Base-by-base conservation (phyloP, 495 filamentous ascomycete genomes). In the Talaromyces thailandensis region DNA sequence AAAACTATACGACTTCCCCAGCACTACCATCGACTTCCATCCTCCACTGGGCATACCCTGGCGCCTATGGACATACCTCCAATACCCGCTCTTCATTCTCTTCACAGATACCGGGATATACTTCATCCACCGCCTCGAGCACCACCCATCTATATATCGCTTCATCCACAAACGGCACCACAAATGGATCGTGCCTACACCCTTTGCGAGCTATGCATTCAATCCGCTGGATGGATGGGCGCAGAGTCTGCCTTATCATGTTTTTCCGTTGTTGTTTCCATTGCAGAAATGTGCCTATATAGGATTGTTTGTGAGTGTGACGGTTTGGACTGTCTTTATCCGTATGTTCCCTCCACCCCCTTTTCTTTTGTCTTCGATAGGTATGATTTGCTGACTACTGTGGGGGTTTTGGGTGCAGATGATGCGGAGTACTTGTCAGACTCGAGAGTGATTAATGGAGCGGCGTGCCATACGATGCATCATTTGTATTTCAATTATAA, bases 131-230 rank as follows among this genome's bases (percentile, higher is more conserved):
- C 86, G 88, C 58, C 82, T 78, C 52, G 79, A 90, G 56, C 88
- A 92, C 75, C 82, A 85, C 69, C 85, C 85, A 6, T 62, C 69
- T 26, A 64, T 90, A 56, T 92, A 92, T 81, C 89, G 86, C 78
- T 68, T 70, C 51, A 79, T 92, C 12, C 88, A 92, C 81, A 92
- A 92, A 81, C 84, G 86, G 40, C 88, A 92, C 75, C 88, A 92
- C 82, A 91, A 90, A 76, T 92, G 88, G 88, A 90, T 91, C 75
- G 87, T 90, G 84, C 89, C 88, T n/a, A 90, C 88, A 4, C 89
- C 88, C 14, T 91, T 76, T 69, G 89, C 88, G 11, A 81, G 78
- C 61, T 82, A 89, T 74, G 88, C 88, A 61, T 91, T 91, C 81
- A 87, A 91, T 77, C 88, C 88, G 2, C 63, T 91, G 25, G 88